phyloP scores from a whole-genome alignment of 2,329 filamentous ascomycete genomes.

The Clarireedia paspali region DNA sequence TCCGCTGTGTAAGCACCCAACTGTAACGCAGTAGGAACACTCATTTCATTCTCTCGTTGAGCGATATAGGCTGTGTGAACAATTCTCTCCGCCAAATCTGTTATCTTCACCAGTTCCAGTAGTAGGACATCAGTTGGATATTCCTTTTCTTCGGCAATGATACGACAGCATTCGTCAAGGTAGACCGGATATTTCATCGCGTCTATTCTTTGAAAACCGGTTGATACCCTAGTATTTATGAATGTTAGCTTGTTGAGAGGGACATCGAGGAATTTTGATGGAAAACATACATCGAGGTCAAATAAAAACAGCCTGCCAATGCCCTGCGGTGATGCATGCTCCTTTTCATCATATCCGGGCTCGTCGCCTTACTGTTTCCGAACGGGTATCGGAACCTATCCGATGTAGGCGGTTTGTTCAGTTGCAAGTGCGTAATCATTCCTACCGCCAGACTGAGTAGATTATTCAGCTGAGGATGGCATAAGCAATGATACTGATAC shows the following conservation, averaged over 20 bases:
- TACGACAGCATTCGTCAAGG: background rate
- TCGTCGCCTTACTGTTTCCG: background rate
- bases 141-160: background rate
- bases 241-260: background rate
- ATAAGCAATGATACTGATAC: conserved; percentile 9
- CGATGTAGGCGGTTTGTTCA: background rate
- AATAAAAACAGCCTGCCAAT: conserved; percentile 3
- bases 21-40: background rate
- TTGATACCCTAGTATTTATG: background rate
- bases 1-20: background rate
- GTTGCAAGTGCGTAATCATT: background rate
- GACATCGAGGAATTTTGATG: background rate
- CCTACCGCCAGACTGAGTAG: background rate
- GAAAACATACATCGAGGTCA: background rate
- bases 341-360: background rate
- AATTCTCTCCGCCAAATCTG: background rate
- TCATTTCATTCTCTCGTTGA: background rate
- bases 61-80: background rate
- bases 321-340: conserved; percentile 2
- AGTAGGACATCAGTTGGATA: background rate
- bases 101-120: background rate
- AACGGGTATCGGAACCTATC: conserved; percentile 3
- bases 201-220: conserved; percentile 1
- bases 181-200: conserved; percentile 2
- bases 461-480: conserved; percentile 5